Evolutionary conservation across 2,329 filamentous ascomycete genomes (phyloP), one percentile per base, ranked within the genome.

Genomic region (Pseudogymnoascus sp.): DNA sequence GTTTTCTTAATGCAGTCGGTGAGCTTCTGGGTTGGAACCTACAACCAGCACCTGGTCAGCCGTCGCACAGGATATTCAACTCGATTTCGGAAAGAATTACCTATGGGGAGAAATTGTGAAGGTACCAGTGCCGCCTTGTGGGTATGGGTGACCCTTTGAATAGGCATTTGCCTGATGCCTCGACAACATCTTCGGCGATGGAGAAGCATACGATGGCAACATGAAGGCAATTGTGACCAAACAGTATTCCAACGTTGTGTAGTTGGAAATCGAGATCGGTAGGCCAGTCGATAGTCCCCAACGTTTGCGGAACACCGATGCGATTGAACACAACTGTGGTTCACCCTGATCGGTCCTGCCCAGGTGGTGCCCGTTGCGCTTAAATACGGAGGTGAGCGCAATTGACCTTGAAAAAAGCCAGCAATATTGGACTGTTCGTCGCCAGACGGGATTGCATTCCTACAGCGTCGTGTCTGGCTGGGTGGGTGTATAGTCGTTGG

Each of bases 21-120:
- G 91, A 85, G 70, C 89, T 85, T 75, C 92, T 88, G 66, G 93
- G 91, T 77, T 95, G 90, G 72, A 96, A 97, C 79, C 90, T 95
- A 73, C 54, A 54, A 14, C 19, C 31, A 62, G 36, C 48, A 61
- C 67, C 60, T 39, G 16, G 57, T 34, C 54, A 65, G 51, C 61
- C 37, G 36, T 16, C 25, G 57, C 21, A 21, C 19, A 14, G n/a
- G 31, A 36, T 64, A 45, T 23, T 65, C 65, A 51, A 28, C 43
- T 21, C 28, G n/a, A 21, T 45, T 11, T 60, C 16, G 64, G 51
- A 39, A 68, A 66, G 39, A 73, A 83, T 73, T 85, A 96, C 90
- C 91, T 90, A 77, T 96, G 92, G 70, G 92, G 90, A 70, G 90
- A 92, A 73, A 96, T 93, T 69, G 92, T 91, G 75, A 96, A 93